Percentiles rank a stretch among this genome's conserved stretches.
Conservation (phyloP, 208 protist genomes). For the Leptomonas pyrrhocoris region DNA sequence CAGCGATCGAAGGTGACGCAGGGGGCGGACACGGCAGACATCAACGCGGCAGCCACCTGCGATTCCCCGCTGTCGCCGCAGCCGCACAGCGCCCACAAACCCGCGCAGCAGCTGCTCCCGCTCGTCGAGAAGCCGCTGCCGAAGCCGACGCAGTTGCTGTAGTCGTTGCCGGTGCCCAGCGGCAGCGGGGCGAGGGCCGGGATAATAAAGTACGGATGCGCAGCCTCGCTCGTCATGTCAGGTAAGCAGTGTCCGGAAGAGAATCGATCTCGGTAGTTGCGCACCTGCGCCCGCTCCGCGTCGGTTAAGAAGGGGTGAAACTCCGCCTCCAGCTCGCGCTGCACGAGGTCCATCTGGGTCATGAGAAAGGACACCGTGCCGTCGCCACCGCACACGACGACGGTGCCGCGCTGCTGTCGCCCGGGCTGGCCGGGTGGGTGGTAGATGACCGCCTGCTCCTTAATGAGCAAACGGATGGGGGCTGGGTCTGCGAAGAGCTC, state of each 20-base stretch:
- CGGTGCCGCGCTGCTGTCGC: conserved; percentile 58
- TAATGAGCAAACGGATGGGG: conserved; percentile 53
- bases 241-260: neutral
- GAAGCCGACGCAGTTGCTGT: conserved; percentile 80
- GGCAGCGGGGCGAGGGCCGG: conserved; percentile 77
- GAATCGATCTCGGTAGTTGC: neutral
- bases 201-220: conserved; percentile 41
- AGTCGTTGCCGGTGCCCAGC: conserved; percentile 89
- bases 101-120: conserved; percentile 9
- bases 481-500: conserved; percentile 58
- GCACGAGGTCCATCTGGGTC: conserved; percentile 62
- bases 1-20: conserved; percentile 82
- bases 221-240: neutral
- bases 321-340: conserved; percentile 49
- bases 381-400: conserved; percentile 84
- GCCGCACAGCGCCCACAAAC: conserved; percentile 18
- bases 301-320: conserved; percentile 16
- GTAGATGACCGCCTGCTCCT: conserved; percentile 63
- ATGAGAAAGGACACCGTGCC: conserved; percentile 86
- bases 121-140: conserved; percentile 51
- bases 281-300: neutral
- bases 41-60: conserved; percentile 47
- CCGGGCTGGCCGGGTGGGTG: conserved; percentile 7
- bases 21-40: conserved; percentile 44
- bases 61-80: conserved; percentile 25